phyloP scores from a whole-genome alignment of 2,329 filamentous ascomycete genomes.

The Scedosporium apiospermum region DNA sequence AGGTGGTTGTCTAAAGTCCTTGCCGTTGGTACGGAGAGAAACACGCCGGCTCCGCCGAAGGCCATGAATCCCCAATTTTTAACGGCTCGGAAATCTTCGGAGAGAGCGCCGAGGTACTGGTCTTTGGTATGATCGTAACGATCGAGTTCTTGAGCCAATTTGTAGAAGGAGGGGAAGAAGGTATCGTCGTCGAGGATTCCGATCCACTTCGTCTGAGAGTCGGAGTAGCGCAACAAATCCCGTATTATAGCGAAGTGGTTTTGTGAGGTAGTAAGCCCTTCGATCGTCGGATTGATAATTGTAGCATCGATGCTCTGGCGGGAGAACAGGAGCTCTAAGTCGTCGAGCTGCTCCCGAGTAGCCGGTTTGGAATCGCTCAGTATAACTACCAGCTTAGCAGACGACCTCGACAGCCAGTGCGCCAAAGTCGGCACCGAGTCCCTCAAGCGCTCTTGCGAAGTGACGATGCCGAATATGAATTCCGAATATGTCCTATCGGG shows the following conservation, averaged over 20 bases:
- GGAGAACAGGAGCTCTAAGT: constrained; percentile 19
- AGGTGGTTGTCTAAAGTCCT: constrained; percentile 35
- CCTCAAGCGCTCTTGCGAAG: constrained; percentile 37
- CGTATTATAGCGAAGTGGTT: constrained; percentile 49
- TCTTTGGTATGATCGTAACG: constrained; percentile 37
- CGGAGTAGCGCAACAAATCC: constrained; percentile 34
- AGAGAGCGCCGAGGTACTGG: constrained; percentile 46
- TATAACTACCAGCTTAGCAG: constrained; percentile 40
- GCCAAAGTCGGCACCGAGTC: constrained; percentile 40
- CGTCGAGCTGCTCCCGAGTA: constrained; percentile 17
- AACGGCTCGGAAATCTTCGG: constrained; percentile 45
- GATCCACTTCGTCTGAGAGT: constrained; percentile 40
- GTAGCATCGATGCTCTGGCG: constrained; percentile 23
- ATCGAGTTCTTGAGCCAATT: constrained; percentile 35
- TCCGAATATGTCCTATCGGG: constrained; percentile 34
- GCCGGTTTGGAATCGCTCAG: constrained; percentile 30
- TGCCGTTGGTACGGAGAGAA: constrained; percentile 44
- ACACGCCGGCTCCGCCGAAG: constrained; percentile 51
- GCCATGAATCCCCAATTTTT: constrained; percentile 47
- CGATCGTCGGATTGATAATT: constrained; percentile 23
- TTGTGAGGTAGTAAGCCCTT: constrained; percentile 32
- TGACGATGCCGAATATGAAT: constrained; percentile 49
- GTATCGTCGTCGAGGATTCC: constrained; percentile 54
- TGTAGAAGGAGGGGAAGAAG: constrained; percentile 47
- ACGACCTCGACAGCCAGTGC: constrained; percentile 45